A percentile compares a stretch with the other conserved stretches of the same genome.
These are phyloP conservation scores for Acmispon strigosus DNA, from an alignment of 306 rosid genomes.

Conservation along the genomic window DNA sequence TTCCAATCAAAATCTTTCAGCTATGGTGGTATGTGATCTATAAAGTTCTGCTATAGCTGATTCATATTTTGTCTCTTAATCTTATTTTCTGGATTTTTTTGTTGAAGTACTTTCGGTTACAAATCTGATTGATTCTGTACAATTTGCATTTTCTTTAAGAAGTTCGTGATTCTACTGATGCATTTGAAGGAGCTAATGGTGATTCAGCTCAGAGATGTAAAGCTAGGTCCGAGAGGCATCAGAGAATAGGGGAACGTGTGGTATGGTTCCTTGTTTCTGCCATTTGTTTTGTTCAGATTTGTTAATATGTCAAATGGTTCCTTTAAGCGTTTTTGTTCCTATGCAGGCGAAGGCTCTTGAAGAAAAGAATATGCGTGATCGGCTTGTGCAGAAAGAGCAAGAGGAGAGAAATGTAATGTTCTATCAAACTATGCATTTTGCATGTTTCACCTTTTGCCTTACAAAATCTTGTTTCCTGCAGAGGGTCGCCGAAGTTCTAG, in stretches of 20 bases:
- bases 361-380: constrained; percentile 82
- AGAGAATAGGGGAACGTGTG: constrained; percentile 78
- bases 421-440: not conserved
- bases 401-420: constrained; percentile 77
- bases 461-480: constrained; percentile 37
- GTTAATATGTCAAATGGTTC: constrained; percentile 13
- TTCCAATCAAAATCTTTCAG: constrained; percentile 52
- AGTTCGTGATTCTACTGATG: constrained; percentile 41
- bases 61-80: not conserved
- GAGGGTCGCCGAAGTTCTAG: constrained; percentile 83
- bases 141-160: constrained; percentile 24
- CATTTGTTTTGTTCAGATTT: not conserved
- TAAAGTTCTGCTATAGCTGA: constrained; percentile 4
- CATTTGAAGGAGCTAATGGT: constrained; percentile 38
- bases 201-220: constrained; percentile 78
- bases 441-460: constrained; percentile 13
- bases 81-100: not conserved
- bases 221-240: constrained; percentile 77
- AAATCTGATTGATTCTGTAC: constrained; percentile 13
- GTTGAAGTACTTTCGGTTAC: not conserved
- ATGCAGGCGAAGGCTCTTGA: constrained; percentile 88
- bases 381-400: constrained; percentile 76
- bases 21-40: constrained; percentile 50
- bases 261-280: constrained; percentile 43
- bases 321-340: constrained; percentile 22